Evolutionary conservation across 176 grass and related monocot genomes (phyloP), one percentile per base, ranked within the genome.

Genomic region (Hsuehochloa calcarea): DNA sequence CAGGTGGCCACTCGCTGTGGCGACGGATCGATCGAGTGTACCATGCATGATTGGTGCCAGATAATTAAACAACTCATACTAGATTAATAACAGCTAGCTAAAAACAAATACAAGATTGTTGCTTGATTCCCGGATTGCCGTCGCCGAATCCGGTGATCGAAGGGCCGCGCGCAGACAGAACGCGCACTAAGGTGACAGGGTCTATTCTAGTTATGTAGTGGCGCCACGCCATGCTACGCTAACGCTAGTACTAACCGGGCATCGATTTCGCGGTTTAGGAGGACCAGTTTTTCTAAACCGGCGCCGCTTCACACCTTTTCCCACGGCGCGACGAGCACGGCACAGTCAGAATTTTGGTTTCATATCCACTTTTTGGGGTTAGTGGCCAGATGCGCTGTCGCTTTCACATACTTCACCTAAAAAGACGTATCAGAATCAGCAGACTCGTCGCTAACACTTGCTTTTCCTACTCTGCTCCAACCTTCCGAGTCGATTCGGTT

Each of bases 161-260:
- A 86, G 82, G 88, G 67, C 66, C n/a, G n/a, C n/a, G n/a, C 47
- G 47, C 79, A 43, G 72, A 79, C 88, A 90, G 72, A 90, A 34
- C 79, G 74, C 80, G 84, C 88, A 90, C 79, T 87, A 17, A 80
- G 66, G 84, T 52, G 88, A 90, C 88, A 90, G 73, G 29, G 11
- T 61, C 26, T 31, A 43, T n/a, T 86, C 78, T 77, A n/a, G 47
- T 44, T 9, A 11, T 20, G 12, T 2, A 79, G 62, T 50, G 26
- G 62, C 39, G 49, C 35, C 37, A 69, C 54, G 79, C 13, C 43
- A 17, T 25, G 76, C 25, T 8, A n/a, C n/a, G n/a, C n/a, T n/a
- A n/a, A 11, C 25, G 79, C 65, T 12, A 39, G 31, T 3, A 7
- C 17, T 6, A 3, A n/a, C 2, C 55, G 66, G 40, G 68, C 77